phyloP scores from a whole-genome alignment of 352 stramenopile genomes.

The Pythium myriotylum region DNA sequence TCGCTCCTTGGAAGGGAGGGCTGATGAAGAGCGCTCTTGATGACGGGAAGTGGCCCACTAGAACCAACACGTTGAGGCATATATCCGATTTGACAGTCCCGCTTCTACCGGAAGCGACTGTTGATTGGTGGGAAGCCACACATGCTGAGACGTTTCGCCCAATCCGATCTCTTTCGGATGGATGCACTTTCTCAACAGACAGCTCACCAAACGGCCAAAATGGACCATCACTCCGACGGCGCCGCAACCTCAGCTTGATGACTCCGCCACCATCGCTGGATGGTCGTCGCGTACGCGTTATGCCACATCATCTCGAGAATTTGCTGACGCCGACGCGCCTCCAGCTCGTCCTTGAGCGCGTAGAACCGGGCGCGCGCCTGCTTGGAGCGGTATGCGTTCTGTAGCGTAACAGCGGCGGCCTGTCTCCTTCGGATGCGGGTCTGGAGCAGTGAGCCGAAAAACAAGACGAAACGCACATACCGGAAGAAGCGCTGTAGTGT shows the following conservation, averaged over 20 bases:
- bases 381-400: constrained; percentile 67
- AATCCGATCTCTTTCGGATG: not conserved
- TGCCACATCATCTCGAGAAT: constrained; percentile 67
- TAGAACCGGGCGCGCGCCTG: constrained; percentile 56
- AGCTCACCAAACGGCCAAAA: not conserved
- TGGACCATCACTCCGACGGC: constrained; percentile 17
- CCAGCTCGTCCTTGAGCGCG: constrained; percentile 59
- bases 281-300: constrained; percentile 69
- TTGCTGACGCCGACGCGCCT: constrained; percentile 51
- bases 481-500: constrained; percentile 58
- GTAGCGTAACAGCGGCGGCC: constrained; percentile 43
- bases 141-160: not conserved
- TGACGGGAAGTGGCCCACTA: constrained; percentile 9
- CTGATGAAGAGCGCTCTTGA: constrained; percentile 3
- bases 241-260: not conserved
- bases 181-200: constrained; percentile 7
- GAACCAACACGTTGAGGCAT: not conserved
- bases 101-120: constrained; percentile 1
- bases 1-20: too few species aligned
- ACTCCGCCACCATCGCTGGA: constrained; percentile 63
- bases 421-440: constrained; percentile 29
- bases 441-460: constrained; percentile 44
- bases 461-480: constrained; percentile 35
- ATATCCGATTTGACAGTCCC: constrained; percentile 13
- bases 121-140: constrained; percentile 8